phyloP scores from a whole-genome alignment of 2,329 filamentous ascomycete species.

The Fusarium temperatum region DNA sequence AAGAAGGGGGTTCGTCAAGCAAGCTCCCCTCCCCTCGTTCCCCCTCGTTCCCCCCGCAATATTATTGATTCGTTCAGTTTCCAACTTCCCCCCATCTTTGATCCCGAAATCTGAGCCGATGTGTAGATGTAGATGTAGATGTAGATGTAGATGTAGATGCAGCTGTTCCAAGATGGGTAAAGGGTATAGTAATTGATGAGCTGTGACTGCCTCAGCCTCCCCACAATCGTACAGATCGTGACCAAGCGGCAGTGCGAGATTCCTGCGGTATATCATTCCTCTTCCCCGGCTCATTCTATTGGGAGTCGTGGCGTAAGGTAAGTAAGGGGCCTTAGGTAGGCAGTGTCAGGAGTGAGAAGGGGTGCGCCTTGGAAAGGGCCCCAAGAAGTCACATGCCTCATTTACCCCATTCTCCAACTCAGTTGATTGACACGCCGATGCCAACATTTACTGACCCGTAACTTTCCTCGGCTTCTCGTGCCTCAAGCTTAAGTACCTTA shows the following conservation, averaged over 20 bases:
- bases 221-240: constrained; percentile 3
- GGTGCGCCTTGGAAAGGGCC: constrained; percentile 12
- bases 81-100: not conserved
- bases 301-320: not conserved
- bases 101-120: constrained; percentile 16
- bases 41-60: constrained; percentile 23
- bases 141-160: not conserved
- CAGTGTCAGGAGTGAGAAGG: constrained; percentile 1
- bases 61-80: constrained; percentile 3
- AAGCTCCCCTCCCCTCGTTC: not conserved
- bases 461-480: not conserved
- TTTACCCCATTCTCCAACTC: not conserved
- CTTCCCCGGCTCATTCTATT: not conserved
- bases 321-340: too few species aligned
- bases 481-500: not conserved
- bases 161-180: not conserved
- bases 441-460: not conserved
- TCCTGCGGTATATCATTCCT: not conserved
- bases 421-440: constrained; percentile 1
- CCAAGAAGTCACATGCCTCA: constrained; percentile 32
- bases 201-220: not conserved
- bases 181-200: not conserved
- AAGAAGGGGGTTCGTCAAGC: not conserved
- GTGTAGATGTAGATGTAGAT: constrained; percentile 10
- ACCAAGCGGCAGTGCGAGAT: not conserved